phyloP scores from a whole-genome alignment of 116 monocot species.

The Cymodocea nodosa region DNA sequence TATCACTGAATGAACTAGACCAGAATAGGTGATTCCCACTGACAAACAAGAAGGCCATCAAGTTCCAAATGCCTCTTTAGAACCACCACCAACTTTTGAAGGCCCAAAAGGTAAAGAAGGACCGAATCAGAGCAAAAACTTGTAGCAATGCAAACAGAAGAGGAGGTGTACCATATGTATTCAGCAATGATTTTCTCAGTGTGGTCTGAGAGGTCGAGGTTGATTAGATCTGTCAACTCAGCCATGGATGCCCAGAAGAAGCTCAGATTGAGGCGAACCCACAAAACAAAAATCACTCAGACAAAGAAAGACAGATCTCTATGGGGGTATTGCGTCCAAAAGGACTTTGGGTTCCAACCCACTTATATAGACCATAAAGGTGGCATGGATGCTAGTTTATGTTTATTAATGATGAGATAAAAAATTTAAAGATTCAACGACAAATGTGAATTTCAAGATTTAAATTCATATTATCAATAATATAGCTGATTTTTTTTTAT shows the following conservation, averaged over 20 bases:
- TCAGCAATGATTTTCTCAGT: conserved; percentile 31
- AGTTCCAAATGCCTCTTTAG: too few relatives aligned
- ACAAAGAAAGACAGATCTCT: background rate
- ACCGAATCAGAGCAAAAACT: too few relatives aligned
- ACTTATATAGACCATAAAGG: background rate
- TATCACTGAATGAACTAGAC: background rate
- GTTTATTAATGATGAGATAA: too few relatives aligned
- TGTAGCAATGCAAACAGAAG: background rate
- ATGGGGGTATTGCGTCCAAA: too few relatives aligned
- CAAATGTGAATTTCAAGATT: too few relatives aligned
- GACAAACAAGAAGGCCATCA: too few relatives aligned
- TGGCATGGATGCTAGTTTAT: too few relatives aligned
- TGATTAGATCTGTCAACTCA: conserved; percentile 17
- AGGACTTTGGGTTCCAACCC: background rate
- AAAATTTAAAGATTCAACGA: too few relatives aligned
- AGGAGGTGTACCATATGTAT: conserved; percentile 20
- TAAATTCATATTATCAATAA: too few relatives aligned
- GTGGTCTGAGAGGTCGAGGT: conserved; percentile 23
- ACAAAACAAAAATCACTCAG: background rate
- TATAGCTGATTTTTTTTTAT: too few relatives aligned
- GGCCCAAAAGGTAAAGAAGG: too few relatives aligned
- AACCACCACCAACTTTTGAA: too few relatives aligned
- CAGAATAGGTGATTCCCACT: background rate
- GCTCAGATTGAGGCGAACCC: background rate
- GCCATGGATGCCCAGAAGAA: conserved; percentile 11